phyloP scores from a whole-genome alignment of 1,139 yeast species.

The Yamadazyma buinensis region DNA sequence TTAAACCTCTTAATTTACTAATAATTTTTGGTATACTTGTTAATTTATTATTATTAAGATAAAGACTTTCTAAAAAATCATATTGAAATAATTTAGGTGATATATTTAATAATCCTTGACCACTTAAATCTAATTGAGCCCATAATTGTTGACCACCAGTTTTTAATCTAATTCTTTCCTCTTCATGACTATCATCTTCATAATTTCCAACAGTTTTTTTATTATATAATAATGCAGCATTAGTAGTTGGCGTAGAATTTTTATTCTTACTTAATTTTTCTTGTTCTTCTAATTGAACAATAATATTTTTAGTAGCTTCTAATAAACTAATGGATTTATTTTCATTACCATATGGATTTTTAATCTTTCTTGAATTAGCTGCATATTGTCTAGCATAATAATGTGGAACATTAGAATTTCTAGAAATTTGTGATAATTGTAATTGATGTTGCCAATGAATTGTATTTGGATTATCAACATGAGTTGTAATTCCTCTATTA shows the following conservation, averaged over 20 bases:
- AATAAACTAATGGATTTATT: conserved; percentile 42
- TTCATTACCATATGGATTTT: conserved; percentile 40
- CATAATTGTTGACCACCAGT: conserved; percentile 78
- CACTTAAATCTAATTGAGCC: conserved; percentile 92
- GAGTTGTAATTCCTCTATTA: conserved; percentile 11
- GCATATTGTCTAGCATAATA: conserved; percentile 93
- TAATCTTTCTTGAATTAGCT: conserved; percentile 60
- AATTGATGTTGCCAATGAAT: conserved; percentile 85
- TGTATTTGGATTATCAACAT: conserved; percentile 48
- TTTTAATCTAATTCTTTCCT: conserved; percentile 66
- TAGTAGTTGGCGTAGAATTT: conserved; percentile 22
- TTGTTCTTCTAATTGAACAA: conserved; percentile 43
- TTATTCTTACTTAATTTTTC: conserved; percentile 24
- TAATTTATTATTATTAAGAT: conserved; percentile 82
- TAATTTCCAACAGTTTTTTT: conserved; percentile 53
- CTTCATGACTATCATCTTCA: conserved; percentile 79
- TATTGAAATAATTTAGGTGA: conserved; percentile 77
- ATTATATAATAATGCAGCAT: conserved; percentile 52
- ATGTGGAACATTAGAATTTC: conserved; percentile 74
- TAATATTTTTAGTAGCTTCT: conserved; percentile 52
- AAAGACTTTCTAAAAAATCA: conserved; percentile 80
- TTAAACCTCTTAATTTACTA: conserved; percentile 64
- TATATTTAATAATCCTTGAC: conserved; percentile 73
- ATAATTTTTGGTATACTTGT: conserved; percentile 66
- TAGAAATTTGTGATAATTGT: conserved; percentile 73